Evolutionary conservation across 1,284 basidiomycete genomes (phyloP), one percentile per base, ranked within the genome.

Genomic region (Volvariella volvacea): DNA sequence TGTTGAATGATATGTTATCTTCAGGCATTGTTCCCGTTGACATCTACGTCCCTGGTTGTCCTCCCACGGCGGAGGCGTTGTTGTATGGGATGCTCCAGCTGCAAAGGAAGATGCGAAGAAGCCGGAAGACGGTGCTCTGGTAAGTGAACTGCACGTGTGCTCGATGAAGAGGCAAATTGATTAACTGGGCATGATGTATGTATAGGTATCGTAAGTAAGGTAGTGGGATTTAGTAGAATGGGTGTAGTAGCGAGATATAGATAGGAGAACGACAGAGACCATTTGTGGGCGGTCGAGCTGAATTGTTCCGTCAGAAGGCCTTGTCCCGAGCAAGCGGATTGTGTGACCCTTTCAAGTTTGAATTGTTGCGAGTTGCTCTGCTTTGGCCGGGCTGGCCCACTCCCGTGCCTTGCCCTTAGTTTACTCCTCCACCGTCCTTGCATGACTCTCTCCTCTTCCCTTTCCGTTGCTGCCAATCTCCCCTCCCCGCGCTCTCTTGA

Each of bases 11-110:
- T 49, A 46, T 34, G 42, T 15, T 47, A 28, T 37, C 38, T 43
- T 41, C 52, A 88, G 85, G 85, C 41, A 94, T 99, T 58, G 94
- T 99, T 2, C 96, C 96, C 4, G 95, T 99, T 39, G 94, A 98
- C 64, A 92, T 98, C 46, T 95, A 95, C 67, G 91, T 95, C 8
- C 93, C 94, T 15, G 94, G 94, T 2, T 98, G 94, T 69, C 92
- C 88, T 45, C 90, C 89, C 3, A 88, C 85, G 3, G 94, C 95
- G 21, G 95, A 99, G 67, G 96, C 95, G 9, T 74, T 99, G 39
- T 73, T 92, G 38, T 92, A 93, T 59, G 92, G 91, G 38, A 91
- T 95, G 89, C 78, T 98, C 39, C 93, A 97, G 66, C 76, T 99
- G 38, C 94, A 97, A 70, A 82, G 94, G 53, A 99, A 99, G 77